A percentile compares a stretch with the other conserved stretches of the same genome.
Evolutionary conservation across 306 rosid species (phyloP).

Genomic region (Ormosia semicastrata): DNA sequence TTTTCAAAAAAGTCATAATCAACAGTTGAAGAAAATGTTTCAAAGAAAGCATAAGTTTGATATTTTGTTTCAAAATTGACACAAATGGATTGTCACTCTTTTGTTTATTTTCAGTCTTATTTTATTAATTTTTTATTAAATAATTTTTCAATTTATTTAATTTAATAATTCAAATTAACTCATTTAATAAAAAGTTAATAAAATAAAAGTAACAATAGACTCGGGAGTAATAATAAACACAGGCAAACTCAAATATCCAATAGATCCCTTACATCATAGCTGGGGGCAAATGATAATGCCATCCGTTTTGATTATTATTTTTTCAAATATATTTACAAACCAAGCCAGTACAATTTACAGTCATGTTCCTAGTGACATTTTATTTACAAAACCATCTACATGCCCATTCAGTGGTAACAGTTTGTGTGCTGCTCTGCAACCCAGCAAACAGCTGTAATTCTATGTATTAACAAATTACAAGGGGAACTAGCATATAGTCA

Average conservation of each 20-base stretch:
- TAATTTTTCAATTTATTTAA: too few relatives aligned
- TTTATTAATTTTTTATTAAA: too few relatives aligned
- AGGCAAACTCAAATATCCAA: not conserved
- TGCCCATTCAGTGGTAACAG: not conserved
- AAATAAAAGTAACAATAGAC: too few relatives aligned
- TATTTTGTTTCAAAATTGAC: not conserved
- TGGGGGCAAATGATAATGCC: not conserved
- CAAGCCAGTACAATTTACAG: not conserved
- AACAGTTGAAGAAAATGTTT: not conserved
- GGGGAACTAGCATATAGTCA: not conserved
- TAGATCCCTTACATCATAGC: not conserved
- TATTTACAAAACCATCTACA: not conserved
- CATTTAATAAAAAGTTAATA: too few relatives aligned
- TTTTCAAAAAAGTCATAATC: not conserved
- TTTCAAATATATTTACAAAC: not conserved
- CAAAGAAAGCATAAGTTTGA: not conserved
- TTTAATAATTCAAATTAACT: too few relatives aligned
- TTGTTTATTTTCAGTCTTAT: too few relatives aligned
- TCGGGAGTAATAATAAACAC: too few relatives aligned
- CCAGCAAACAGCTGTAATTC: conserved; percentile 2
- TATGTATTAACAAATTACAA: conserved; percentile 1
- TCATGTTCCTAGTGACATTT: not conserved
- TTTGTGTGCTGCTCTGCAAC: not conserved
- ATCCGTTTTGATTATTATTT: not conserved
- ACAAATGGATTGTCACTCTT: not conserved